Percentiles rank a stretch among this genome's conserved stretches.
phyloP scores from a whole-genome alignment of 2,329 filamentous ascomycete species.

The Calycina herbarum region DNA sequence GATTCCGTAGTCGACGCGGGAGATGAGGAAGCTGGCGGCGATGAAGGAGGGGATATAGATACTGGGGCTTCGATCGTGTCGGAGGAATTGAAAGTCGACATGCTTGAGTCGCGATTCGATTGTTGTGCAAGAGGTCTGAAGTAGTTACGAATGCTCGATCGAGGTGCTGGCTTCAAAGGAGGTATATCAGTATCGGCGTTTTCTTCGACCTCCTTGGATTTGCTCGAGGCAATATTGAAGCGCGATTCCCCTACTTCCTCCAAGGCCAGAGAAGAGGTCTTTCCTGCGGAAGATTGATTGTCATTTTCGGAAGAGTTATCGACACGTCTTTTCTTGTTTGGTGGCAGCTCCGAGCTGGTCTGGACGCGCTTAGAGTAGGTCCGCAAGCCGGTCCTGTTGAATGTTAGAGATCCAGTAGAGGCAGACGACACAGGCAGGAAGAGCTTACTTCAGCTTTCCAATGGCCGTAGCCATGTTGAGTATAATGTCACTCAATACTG shows the following conservation, averaged over 20 bases:
- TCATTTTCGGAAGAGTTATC: neutral
- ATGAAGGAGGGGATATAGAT: constrained; percentile 18
- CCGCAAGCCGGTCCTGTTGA: constrained; percentile 21
- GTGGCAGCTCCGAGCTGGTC: constrained; percentile 16
- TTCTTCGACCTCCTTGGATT: neutral
- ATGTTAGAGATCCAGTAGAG: constrained; percentile 10
- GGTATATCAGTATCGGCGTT: neutral
- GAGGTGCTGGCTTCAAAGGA: constrained; percentile 18
- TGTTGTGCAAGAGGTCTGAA: constrained; percentile 29
- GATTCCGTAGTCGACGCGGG: neutral
- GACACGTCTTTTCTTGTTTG: constrained; percentile 25
- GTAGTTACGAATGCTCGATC: constrained; percentile 31
- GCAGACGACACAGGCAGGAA: neutral
- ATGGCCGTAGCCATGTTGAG: constrained; percentile 5
- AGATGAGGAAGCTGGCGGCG: constrained; percentile 16
- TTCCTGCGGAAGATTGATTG: neutral
- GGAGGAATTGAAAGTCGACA: constrained; percentile 15
- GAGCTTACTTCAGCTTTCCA: constrained; percentile 10
- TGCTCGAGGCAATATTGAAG: neutral
- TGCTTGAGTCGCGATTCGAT: constrained; percentile 20
- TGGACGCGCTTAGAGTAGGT: constrained; percentile 33
- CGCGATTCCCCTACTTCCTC: neutral
- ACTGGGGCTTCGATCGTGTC: constrained; percentile 15
- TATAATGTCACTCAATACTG: neutral
- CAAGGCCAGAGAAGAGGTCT: neutral